These are phyloP conservation scores for Codiaeum variegatum DNA, from an alignment of 441 rosid species.

Conservation along the genomic window DNA sequence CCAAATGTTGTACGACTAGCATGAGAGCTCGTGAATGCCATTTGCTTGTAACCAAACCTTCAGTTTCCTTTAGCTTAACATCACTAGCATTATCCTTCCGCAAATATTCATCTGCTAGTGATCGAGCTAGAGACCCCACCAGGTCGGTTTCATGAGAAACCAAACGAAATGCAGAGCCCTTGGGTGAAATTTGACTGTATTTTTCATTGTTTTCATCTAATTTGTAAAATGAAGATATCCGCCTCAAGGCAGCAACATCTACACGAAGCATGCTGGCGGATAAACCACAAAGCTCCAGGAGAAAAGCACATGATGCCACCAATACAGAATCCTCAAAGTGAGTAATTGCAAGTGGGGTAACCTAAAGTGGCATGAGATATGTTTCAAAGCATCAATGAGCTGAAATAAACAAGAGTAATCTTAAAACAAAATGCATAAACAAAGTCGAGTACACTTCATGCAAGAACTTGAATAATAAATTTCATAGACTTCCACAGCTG, in stretches of 20 bases:
- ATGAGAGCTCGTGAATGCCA: constrained; percentile 58
- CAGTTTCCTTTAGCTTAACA: constrained; percentile 42
- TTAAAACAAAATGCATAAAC: not conserved
- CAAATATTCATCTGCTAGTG: constrained; percentile 82
- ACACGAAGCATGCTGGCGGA: constrained; percentile 84
- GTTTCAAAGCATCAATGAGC: constrained; percentile 8
- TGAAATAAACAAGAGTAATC: constrained; percentile 8
- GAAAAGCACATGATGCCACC: constrained; percentile 89
- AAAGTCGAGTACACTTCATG: not conserved
- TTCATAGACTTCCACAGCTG: not conserved
- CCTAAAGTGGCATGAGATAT: constrained; percentile 42
- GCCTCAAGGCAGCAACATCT: constrained; percentile 78
- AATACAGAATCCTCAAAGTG: constrained; percentile 81
- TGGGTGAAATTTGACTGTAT: constrained; percentile 47
- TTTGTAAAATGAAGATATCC: constrained; percentile 79
- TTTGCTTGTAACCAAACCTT: constrained; percentile 32
- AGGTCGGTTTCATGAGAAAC: constrained; percentile 57
- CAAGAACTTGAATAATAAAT: not conserved
- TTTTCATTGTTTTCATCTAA: constrained; percentile 45
- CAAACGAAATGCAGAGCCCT: constrained; percentile 58
- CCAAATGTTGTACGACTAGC: constrained; percentile 89
- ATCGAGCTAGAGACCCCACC: constrained; percentile 79
- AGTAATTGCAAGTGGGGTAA: constrained; percentile 85
- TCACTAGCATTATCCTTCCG: constrained; percentile 44
- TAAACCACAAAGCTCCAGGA: constrained; percentile 91